phyloP scores from a whole-genome alignment of 2,329 filamentous ascomycete genomes.

The Erysiphe pulchra region DNA sequence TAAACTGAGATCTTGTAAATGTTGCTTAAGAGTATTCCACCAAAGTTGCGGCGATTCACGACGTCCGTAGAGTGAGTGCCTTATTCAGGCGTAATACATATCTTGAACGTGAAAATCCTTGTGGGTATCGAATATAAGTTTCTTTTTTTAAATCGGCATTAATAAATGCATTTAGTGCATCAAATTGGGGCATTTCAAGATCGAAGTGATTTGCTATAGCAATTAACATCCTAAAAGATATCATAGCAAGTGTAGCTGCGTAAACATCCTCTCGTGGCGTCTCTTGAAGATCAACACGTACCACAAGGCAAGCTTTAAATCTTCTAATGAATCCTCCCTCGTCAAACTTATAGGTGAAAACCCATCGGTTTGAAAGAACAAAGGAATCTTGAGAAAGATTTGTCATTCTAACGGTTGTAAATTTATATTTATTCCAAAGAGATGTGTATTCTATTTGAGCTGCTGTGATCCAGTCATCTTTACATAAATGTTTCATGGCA shows the following conservation, averaged over 20 bases:
- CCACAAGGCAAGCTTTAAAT: background rate
- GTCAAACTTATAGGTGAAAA: background rate
- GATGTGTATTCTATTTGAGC: background rate
- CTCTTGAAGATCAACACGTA: background rate
- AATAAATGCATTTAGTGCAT: background rate
- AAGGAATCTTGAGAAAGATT: background rate
- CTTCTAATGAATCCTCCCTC: background rate
- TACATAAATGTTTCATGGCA: background rate
- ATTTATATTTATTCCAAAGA: background rate
- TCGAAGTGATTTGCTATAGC: background rate
- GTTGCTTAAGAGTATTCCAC: background rate
- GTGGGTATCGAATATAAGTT: background rate
- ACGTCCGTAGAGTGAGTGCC: background rate
- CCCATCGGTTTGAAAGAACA: background rate
- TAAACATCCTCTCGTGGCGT: background rate
- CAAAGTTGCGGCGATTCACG: background rate
- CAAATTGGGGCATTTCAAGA: background rate
- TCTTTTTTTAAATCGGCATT: constrained; percentile 1
- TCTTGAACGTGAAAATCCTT: background rate
- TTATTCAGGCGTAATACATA: background rate
- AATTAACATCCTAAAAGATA: background rate
- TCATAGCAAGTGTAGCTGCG: background rate
- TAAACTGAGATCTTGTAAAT: no score
- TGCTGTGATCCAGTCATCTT: background rate
- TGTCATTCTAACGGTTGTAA: background rate